phyloP scores from a whole-genome alignment of 805 yeast species.

The Ogataea pini region DNA sequence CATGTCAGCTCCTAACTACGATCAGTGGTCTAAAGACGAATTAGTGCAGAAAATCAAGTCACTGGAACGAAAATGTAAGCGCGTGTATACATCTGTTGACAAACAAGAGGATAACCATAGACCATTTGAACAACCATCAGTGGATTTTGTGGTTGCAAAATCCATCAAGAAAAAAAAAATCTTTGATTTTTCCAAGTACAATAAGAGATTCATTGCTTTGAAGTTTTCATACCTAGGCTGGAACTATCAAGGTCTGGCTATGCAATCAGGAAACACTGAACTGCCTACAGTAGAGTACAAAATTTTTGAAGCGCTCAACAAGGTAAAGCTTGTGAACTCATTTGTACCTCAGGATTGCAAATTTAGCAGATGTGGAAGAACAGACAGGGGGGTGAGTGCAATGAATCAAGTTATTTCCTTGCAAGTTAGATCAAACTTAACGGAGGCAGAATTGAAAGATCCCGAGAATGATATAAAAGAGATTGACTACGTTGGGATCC shows the following conservation, averaged over 20 bases:
- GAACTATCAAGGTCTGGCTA: constrained; percentile 89
- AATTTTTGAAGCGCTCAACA: constrained; percentile 68
- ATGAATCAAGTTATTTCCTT: constrained; percentile 91
- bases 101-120: neutral
- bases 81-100: neutral
- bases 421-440: constrained; percentile 66
- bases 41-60: neutral
- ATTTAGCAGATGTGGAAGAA: constrained; percentile 91
- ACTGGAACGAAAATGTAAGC: neutral
- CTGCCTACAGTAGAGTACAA: constrained; percentile 85
- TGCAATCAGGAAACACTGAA: constrained; percentile 73
- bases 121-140: neutral
- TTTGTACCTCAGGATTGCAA: constrained; percentile 61
- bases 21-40: neutral
- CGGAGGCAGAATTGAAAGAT: constrained; percentile 60
- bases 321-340: constrained; percentile 63
- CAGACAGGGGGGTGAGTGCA: constrained; percentile 97
- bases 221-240: constrained; percentile 90
- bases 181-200: constrained; percentile 66
- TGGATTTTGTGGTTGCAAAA: neutral
- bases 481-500: constrained; percentile 69
- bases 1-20: neutral
- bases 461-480: constrained; percentile 63
- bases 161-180: constrained; percentile 37
- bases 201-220: constrained; percentile 72